phyloP scores from a whole-genome alignment of 805 yeast genomes.

The Candida sonorensis region DNA sequence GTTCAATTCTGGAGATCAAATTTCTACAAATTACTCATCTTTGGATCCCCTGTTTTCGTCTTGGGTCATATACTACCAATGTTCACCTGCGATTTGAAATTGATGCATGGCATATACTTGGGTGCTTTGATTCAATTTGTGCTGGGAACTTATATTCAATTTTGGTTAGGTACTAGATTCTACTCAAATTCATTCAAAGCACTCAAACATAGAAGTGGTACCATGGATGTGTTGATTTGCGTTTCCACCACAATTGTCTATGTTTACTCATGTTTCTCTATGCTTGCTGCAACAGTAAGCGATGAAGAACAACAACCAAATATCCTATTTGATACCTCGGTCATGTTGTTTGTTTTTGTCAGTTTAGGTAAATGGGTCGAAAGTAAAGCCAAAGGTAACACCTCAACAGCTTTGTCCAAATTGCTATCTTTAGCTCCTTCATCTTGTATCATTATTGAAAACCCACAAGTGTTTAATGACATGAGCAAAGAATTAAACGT shows the following conservation, averaged over 20 bases:
- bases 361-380: constrained; percentile 89
- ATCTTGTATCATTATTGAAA: constrained; percentile 56
- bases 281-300: constrained; percentile 39
- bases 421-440: constrained; percentile 78
- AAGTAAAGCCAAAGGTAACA: constrained; percentile 87
- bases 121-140: constrained; percentile 56
- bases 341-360: constrained; percentile 79
- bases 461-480: constrained; percentile 18
- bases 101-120: constrained; percentile 52
- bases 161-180: constrained; percentile 61
- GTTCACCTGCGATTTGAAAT: constrained; percentile 9
- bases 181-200: constrained; percentile 60
- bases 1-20: constrained; percentile 61
- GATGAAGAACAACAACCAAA: constrained; percentile 49
- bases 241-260: constrained; percentile 78
- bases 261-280: constrained; percentile 61
- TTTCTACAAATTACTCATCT: constrained; percentile 41
- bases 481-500: constrained; percentile 1
- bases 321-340: constrained; percentile 77
- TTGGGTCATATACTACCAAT: constrained; percentile 45
- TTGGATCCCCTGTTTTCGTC: constrained; percentile 58
- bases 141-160: constrained; percentile 55
- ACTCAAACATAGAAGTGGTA: constrained; percentile 61
- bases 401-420: constrained; percentile 81
- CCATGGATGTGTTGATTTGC: constrained; percentile 89